Conservation (phyloP, 1,284 basidiomycete species). For the Sphaerobolus stellatus region DNA sequence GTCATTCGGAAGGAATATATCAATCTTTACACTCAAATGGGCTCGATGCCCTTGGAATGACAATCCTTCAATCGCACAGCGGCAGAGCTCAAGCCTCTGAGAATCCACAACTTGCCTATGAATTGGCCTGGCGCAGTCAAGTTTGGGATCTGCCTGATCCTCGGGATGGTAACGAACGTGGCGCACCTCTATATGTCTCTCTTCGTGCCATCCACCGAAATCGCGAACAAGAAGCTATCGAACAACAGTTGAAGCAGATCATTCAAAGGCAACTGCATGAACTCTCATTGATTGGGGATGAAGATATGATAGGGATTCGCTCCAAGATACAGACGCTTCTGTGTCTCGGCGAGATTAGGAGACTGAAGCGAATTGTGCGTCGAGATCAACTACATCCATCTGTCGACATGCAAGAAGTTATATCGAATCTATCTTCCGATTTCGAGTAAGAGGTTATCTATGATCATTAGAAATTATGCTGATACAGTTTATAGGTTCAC, state of each 20-base stretch:
- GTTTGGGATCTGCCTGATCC: slow-evolving; percentile 88
- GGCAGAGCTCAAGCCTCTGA: slow-evolving; percentile 39
- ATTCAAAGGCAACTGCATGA: slow-evolving; percentile 62
- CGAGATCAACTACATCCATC: not conserved
- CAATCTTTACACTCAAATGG: slow-evolving; percentile 85
- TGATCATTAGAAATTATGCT: slow-evolving; percentile 11
- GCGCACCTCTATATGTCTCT: slow-evolving; percentile 72
- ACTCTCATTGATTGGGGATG: slow-evolving; percentile 67
- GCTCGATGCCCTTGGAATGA: slow-evolving; percentile 78
- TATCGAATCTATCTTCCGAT: slow-evolving; percentile 49
- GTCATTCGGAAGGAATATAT: slow-evolving; percentile 54
- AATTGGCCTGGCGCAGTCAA: slow-evolving; percentile 86
- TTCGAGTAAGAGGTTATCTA: slow-evolving; percentile 64
- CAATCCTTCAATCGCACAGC: slow-evolving; percentile 48
- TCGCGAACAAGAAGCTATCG: slow-evolving; percentile 51
- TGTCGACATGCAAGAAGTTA: slow-evolving; percentile 38
- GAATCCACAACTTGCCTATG: slow-evolving; percentile 67
- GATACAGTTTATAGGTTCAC: slow-evolving; percentile 57
- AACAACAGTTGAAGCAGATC: slow-evolving; percentile 48
- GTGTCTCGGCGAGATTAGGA: slow-evolving; percentile 71
- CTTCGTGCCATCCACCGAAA: slow-evolving; percentile 78
- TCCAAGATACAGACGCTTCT: slow-evolving; percentile 68
- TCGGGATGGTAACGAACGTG: slow-evolving; percentile 42
- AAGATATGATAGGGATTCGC: slow-evolving; percentile 75
- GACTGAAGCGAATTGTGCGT: slow-evolving; percentile 43